These are phyloP conservation scores for Pochonia chlamydosporia DNA, from an alignment of 2,329 filamentous ascomycete genomes.

Conservation along the genomic window DNA sequence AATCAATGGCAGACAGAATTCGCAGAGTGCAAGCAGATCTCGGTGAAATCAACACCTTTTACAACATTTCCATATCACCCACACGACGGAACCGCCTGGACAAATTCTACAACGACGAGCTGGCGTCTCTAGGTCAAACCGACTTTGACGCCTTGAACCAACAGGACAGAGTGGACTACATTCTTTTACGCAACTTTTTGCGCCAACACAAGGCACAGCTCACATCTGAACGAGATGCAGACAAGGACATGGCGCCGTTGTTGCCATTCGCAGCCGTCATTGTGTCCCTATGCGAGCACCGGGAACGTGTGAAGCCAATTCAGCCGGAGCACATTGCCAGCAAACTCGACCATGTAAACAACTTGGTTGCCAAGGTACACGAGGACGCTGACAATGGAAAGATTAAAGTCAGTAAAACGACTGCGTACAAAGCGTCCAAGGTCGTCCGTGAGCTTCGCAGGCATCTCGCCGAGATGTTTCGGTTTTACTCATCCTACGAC, in stretches of 20 bases:
- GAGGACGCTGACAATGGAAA: slow-evolving; percentile 27
- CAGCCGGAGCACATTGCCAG: slow-evolving; percentile 36
- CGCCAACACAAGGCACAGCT: slow-evolving; percentile 29
- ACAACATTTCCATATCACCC: slow-evolving; percentile 40
- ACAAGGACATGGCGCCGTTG: slow-evolving; percentile 31
- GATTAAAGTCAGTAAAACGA: slow-evolving; percentile 30
- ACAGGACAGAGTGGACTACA: slow-evolving; percentile 41
- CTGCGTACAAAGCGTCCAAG: slow-evolving; percentile 40
- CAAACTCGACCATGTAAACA: slow-evolving; percentile 29
- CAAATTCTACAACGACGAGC: slow-evolving; percentile 35
- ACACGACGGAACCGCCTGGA: slow-evolving; percentile 32
- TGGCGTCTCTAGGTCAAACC: slow-evolving; percentile 21
- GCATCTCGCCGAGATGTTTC: slow-evolving; percentile 39
- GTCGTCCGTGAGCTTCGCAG: slow-evolving; percentile 32
- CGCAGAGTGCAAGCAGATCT: slow-evolving; percentile 38
- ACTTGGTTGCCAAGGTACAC: slow-evolving; percentile 25
- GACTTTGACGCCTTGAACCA: slow-evolving; percentile 26
- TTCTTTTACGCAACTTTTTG: slow-evolving; percentile 44
- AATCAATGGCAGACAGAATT: slow-evolving; percentile 35
- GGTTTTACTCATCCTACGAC: slow-evolving; percentile 50
- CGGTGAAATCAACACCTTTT: slow-evolving; percentile 40
- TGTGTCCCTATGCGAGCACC: slow-evolving; percentile 39
- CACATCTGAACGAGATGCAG: slow-evolving; percentile 29
- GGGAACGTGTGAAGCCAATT: slow-evolving; percentile 37
- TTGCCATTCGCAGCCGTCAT: slow-evolving; percentile 39